Evolutionary conservation across 148 eudicot genomes (phyloP), one percentile per base, ranked within the genome.

Genomic region (Bassia scoparia): DNA sequence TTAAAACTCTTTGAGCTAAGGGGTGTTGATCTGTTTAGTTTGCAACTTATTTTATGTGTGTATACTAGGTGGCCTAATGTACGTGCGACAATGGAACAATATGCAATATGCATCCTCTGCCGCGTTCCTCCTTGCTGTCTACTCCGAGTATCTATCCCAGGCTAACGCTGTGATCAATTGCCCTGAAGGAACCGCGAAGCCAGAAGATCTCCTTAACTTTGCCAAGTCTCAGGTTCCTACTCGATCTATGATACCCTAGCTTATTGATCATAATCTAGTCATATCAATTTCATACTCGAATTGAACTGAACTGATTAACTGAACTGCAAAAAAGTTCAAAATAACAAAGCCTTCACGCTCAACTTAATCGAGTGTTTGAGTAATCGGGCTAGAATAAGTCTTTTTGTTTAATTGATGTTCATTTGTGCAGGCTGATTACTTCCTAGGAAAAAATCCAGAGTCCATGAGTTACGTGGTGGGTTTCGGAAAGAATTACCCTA

Each of bases 391-490:
- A 38, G 38, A n/a, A 41, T 49, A 62, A 73, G 49, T 5, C 41
- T 37, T 74, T 37, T 74, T 35, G 0, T 6, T 27, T 27, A 10
- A 8, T 3, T 73, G n/a, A 21, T 69, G 46, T 8, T 41, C 63
- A 49, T 69, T 62, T 34, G 38, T 53, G 44, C 76, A 90, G 91
- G 93, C 86, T 46, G 97, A 91, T 80, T 95, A 91, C 80, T 84
- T 95, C 72, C 86, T 95, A 31, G 98, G 98, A 6, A 80, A 88
- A 26, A 95, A 95, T 72, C 98, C 98, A 3, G 82, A 83, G 74
- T 84, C 90, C 24, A 81, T 88, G 80, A 91, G 97, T 84, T 95
- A 95, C 76, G 54, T 95, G 26, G 90, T 95, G 21, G 98, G 98
- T 10, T 88, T 78, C 34, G 93, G 98, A n/a, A 71, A 78, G 17